These are phyloP conservation scores for Penicillium coffeae DNA, from an alignment of 495 filamentous ascomycete genomes.

Conservation along the genomic window DNA sequence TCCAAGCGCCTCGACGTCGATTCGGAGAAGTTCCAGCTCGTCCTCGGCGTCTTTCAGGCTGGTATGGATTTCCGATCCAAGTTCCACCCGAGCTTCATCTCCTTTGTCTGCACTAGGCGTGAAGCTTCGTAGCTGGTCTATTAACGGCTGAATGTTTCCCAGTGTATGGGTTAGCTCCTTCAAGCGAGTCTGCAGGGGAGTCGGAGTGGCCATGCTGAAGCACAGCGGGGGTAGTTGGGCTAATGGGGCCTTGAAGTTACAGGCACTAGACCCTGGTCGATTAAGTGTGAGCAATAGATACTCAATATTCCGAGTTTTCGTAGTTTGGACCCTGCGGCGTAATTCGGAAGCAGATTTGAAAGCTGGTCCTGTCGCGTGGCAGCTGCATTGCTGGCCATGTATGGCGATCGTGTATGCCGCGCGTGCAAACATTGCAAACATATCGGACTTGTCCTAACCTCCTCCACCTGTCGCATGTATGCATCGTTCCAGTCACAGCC, in stretches of 20 bases:
- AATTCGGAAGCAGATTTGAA: background rate
- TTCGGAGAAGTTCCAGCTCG: conserved; percentile 75
- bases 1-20: conserved; percentile 70
- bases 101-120: conserved; percentile 57
- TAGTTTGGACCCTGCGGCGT: background rate
- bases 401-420: background rate
- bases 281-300: no score
- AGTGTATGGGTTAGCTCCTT: conserved; percentile 64
- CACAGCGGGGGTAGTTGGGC: background rate
- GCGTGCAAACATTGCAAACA: background rate
- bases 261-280: no score
- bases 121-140: conserved; percentile 67
- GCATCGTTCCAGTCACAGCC: background rate
- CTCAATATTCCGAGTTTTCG: background rate
- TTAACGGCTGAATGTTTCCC: conserved; percentile 65
- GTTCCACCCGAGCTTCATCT: conserved; percentile 67
- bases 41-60: conserved; percentile 79
- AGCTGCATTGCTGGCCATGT: background rate
- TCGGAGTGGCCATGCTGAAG: conserved; percentile 48
- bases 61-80: conserved; percentile 77
- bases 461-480: background rate
- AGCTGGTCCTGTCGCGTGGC: background rate
- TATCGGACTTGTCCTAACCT: background rate
- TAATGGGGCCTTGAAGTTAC: no score
- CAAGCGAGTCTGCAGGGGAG: conserved; percentile 62